Percentiles rank a stretch among this genome's conserved stretches.
These are phyloP conservation scores for Paramecium sonneborni DNA, from an alignment of 73 alveolate genomes.

Conservation along the genomic window DNA sequence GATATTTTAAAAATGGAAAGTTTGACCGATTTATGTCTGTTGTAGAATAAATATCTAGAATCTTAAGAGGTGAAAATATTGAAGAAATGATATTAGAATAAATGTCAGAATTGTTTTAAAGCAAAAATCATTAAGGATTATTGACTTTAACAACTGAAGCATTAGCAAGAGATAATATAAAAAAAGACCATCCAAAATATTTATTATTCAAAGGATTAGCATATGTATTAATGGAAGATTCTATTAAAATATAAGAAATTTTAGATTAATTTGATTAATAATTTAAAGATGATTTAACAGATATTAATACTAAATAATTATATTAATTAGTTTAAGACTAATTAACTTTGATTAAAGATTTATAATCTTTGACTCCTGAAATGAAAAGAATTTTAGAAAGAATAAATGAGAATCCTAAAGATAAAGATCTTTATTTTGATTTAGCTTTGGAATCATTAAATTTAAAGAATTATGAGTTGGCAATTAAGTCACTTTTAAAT, in stretches of 20 bases:
- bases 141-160: neutral
- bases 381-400: neutral
- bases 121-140: neutral
- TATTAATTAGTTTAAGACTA: neutral
- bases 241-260: neutral
- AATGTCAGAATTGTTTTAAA: neutral
- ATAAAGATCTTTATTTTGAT: neutral
- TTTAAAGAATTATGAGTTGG: neutral
- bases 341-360: neutral
- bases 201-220: neutral
- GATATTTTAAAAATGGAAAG: neutral
- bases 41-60: neutral
- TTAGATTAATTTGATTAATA: neutral
- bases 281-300: neutral
- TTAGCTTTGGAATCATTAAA: neutral
- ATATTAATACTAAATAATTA: neutral
- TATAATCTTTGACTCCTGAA: neutral
- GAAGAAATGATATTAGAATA: neutral
- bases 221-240: neutral
- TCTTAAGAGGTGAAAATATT: conserved; percentile 2
- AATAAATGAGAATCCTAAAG: neutral
- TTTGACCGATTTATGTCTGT: neutral
- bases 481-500: neutral
- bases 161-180: neutral
- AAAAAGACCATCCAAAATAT: neutral